Conservation (phyloP, 2,329 filamentous ascomycete species). For the Aspergillus neoniger region DNA sequence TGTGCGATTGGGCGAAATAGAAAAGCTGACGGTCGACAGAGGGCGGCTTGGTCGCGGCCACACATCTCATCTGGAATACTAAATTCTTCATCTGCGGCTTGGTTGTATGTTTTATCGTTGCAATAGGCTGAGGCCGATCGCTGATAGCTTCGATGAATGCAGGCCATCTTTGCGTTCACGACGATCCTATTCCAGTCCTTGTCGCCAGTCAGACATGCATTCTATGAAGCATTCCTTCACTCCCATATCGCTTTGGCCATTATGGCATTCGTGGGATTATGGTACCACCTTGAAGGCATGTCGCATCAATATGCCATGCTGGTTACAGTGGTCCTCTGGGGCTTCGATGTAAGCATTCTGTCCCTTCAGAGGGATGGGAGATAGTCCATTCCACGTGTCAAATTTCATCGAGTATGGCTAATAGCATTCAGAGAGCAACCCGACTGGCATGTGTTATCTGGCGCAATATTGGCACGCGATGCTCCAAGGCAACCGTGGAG, state of each 20-base stretch:
- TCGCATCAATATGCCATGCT: conserved; percentile 34
- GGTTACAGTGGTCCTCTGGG: conserved; percentile 37
- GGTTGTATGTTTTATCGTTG: conserved; percentile 40
- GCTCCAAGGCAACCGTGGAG: conserved; percentile 56
- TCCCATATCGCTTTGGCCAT: conserved; percentile 45
- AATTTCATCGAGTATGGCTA: not conserved
- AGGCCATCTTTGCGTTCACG: conserved; percentile 42
- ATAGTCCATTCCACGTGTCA: no score
- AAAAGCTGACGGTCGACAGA: conserved; percentile 9
- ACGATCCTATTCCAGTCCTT: conserved; percentile 44
- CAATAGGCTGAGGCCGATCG: conserved; percentile 55
- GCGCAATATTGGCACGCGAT: conserved; percentile 51
- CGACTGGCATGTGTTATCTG: conserved; percentile 52
- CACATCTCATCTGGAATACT: conserved; percentile 29
- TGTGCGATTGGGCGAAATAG: not conserved
- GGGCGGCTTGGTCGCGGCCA: conserved; percentile 54
- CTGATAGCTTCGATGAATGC: conserved; percentile 32
- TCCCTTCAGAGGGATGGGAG: no score
- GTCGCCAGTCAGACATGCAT: conserved; percentile 46
- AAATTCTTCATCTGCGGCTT: conserved; percentile 35
- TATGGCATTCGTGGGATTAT: conserved; percentile 41
- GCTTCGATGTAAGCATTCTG: conserved; percentile 30
- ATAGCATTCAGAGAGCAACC: conserved; percentile 38
- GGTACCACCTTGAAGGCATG: conserved; percentile 37
- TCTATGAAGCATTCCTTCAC: conserved; percentile 49